Evolutionary conservation across 2,329 filamentous ascomycete species (phyloP), one percentile per base, ranked within the genome.

Genomic region (Fusarium decemcellulare): DNA sequence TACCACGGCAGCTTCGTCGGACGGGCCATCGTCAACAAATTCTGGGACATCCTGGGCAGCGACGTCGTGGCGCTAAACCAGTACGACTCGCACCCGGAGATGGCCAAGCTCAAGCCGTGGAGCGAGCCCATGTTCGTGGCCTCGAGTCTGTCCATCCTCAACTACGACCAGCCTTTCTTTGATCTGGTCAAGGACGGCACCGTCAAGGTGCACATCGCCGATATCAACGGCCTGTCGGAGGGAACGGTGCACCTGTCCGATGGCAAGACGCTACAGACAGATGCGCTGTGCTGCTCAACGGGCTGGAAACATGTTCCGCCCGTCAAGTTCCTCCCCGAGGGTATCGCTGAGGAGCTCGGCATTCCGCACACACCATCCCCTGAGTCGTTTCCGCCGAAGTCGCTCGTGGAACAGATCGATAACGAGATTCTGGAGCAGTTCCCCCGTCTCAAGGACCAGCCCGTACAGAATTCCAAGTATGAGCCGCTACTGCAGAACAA

Each of bases 301-400:
- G 89, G 89, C 3, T 91, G 89, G 89, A 84, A 86, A 68, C 81
- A 85, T 44, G 76, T 80, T 2, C 83, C 86, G 1, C 81, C 85
- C 0, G 76, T 91, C 53, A 83, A 82, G 47, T 90, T 90, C 72
- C 72, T 86, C 10, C 83, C 84, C 1, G 77, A 80, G 32, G 83
- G 82, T 16, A 81, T 86, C 50, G 81, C 84, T 32, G 73, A 68
- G 10, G 80, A 85, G 29, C 76, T 87, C 4, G 87, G 87, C 11
- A 73, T 89, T 15, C 86, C 87, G 2, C 83, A 73, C 34, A 53
- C 63, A 4, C 72, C 70, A 1, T 82, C 78, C 5, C 68, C 80
- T 14, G 56, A 64, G 6, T 74, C 80, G 2, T 74, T 73, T 52
- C 70, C 70, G n/a, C 54, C 61, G 8, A 34, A 58, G 27, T 12